These are phyloP conservation scores for Epichloe hybrida DNA, from an alignment of 2,329 filamentous ascomycete species.

Conservation along the genomic window DNA sequence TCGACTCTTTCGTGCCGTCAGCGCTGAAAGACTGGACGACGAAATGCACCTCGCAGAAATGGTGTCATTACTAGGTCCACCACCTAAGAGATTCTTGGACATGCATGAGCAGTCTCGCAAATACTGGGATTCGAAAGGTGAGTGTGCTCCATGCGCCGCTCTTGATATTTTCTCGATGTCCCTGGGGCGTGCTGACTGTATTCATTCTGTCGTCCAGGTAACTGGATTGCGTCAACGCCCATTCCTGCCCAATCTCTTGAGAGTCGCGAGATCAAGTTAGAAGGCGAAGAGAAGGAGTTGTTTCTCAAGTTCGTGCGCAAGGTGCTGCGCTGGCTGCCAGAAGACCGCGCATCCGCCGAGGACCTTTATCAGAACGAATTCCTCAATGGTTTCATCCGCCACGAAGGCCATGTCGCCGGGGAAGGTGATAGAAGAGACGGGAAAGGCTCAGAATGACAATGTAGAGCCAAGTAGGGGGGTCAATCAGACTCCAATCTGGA, in stretches of 20 bases:
- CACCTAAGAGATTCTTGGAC: slow-evolving; percentile 20
- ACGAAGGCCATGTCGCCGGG: background rate
- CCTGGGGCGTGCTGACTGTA: no score
- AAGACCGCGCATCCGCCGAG: slow-evolving; percentile 12
- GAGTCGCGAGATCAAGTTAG: slow-evolving; percentile 7
- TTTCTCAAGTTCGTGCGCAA: slow-evolving; percentile 10
- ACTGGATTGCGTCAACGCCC: slow-evolving; percentile 12
- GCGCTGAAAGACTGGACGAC: slow-evolving; percentile 11
- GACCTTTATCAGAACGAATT: slow-evolving; percentile 10
- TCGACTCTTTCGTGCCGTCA: slow-evolving; percentile 14
- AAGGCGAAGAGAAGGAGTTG: slow-evolving; percentile 11
- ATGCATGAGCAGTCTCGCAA: no score
- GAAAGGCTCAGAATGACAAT: no score
- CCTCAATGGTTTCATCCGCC: background rate
- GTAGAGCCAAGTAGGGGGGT: no score
- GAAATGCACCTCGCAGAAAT: slow-evolving; percentile 21
- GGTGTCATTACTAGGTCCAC: slow-evolving; percentile 22
- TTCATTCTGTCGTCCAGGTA: slow-evolving; percentile 7
- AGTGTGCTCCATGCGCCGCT: slow-evolving; percentile 8
- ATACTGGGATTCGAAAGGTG: no score
- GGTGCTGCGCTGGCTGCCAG: slow-evolving; percentile 13
- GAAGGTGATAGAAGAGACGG: no score
- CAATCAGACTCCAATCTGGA: no score
- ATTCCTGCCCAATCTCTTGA: slow-evolving; percentile 14
- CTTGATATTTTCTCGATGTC: background rate